Evolutionary conservation across 2,329 filamentous ascomycete genomes (phyloP), one percentile per base, ranked within the genome.

Genomic region (Dothistroma septosporum): DNA sequence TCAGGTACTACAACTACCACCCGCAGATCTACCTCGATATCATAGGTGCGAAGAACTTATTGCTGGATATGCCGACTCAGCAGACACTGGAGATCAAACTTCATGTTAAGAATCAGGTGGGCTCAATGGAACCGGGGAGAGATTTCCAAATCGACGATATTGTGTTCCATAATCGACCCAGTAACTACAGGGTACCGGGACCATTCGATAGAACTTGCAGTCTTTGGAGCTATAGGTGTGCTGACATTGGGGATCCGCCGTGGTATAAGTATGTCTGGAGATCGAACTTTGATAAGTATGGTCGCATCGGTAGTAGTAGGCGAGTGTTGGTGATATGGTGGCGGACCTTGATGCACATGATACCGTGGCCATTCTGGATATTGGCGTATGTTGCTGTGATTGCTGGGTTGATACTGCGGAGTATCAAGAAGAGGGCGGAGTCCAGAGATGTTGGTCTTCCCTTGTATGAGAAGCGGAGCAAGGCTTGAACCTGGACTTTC

Each of bases 251-350:
- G n/a, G 58, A 62, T 61, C 58, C 62, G 22, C 62, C 62, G 4
- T 61, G 60, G 58, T 62, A 64, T 33, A 55, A 57, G 21, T 61
- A 59, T 32, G 53, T 64, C 6, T 64, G 62, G 60, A 55, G 56
- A 7, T 21, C 12, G 10, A 61, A 62, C n/a, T 62, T 64, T 28
- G 57, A 64, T 35, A 46, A 59, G 16, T 58, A 49, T 57, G 62
- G 62, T 2, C 46, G 60, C 7, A 57, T 62, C 11, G 62, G 62
- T 12, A 53, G 62, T 41, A 22, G 59, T 52, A 60, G 60, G 14
- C 46, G 61, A 28, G 22, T 31, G 21, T 12, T 61, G 24, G 35
- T 58, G 9, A 59, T 57, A 8, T 22, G 19, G 47, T 49, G 47
- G 11, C 1, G 8, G 2, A 21, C 24, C 9, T 9, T 49, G 21